Base-by-base conservation (phyloP, 805 yeast species). In the Cyberlindnera suaveolens region DNA sequence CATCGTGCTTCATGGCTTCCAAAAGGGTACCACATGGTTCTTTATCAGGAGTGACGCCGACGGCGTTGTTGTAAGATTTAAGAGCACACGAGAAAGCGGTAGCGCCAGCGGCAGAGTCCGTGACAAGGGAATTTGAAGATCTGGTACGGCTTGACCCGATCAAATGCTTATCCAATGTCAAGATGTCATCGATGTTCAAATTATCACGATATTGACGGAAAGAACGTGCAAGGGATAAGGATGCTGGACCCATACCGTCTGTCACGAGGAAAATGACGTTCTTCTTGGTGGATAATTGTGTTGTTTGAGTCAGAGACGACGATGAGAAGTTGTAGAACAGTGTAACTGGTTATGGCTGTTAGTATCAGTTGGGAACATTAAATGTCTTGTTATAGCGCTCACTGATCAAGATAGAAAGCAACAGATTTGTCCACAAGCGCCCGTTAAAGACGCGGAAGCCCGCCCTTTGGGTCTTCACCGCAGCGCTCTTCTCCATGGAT, bases 41-140 rank as follows among this genome's bases (percentile, higher is more conserved):
- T 38, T 73, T 68, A 29, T 70, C 64, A 1, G 87, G 78, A 46
- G 75, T 74, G 14, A 90, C 96, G n/a, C 88, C 95, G 60, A 90
- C 85, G 11, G 96, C 96, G 14, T 95, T 93, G 61, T 90, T 90
- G 65, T 86, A 88, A 5, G 89, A 68, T 67, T 90, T 90, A 54
- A 79, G 57, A 6, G 80, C 91, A 63, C 96, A 87, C 0, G 95
- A 72, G 57, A 89, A 90, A 1, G 96, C 96, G 13, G 96, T 88
- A 14, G 96, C 98, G 14, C 96, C 97, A 2, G 98, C 98, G 10
- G 98, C 98, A 26, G 96, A 85, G 61, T 90, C 98, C 0, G 98
- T 90, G 46, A 90, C 77, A 54, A 85, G 68, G 1, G 95, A 84
- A 49, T 72, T 69, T 20, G 78, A 77, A 15, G 96, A 85, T 48